Conservation (phyloP, 495 filamentous ascomycete genomes). For the Penicillium bovifimosum region DNA sequence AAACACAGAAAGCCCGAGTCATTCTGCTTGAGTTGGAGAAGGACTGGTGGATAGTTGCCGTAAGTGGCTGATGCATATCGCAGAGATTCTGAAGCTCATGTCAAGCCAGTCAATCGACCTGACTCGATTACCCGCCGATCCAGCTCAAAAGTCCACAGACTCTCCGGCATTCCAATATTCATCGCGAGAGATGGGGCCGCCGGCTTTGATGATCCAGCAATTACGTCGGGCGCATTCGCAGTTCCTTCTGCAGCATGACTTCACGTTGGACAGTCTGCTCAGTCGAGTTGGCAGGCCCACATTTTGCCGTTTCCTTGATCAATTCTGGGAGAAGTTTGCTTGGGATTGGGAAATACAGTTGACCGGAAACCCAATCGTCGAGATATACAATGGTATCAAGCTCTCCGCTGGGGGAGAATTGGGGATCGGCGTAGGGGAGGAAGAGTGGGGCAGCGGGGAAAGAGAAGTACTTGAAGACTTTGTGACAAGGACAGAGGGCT, state of each 20-base stretch:
- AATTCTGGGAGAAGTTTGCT: slow-evolving; percentile 79
- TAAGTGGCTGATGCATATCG: slow-evolving; percentile 31
- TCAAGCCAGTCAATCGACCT: slow-evolving; percentile 62
- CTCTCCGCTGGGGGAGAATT: slow-evolving; percentile 87
- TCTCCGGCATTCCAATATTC: slow-evolving; percentile 61
- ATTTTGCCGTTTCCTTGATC: slow-evolving; percentile 61
- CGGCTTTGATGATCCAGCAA: slow-evolving; percentile 70
- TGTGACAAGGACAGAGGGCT: slow-evolving; percentile 55
- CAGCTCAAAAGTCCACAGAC: slow-evolving; percentile 18
- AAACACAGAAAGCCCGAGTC: slow-evolving; percentile 82
- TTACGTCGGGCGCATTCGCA: slow-evolving; percentile 73
- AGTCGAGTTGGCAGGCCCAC: slow-evolving; percentile 52
- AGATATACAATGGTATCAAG: slow-evolving; percentile 78
- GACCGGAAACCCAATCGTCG: slow-evolving; percentile 78
- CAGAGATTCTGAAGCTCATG: slow-evolving; percentile 15
- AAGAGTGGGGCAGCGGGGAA: slow-evolving; percentile 88
- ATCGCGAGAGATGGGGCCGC: slow-evolving; percentile 80
- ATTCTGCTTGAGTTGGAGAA: slow-evolving; percentile 78
- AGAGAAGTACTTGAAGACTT: slow-evolving; percentile 86
- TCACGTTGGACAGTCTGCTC: slow-evolving; percentile 61
- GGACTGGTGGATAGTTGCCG: slow-evolving; percentile 93
- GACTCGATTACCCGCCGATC: slow-evolving; percentile 47
- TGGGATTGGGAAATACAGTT: slow-evolving; percentile 85
- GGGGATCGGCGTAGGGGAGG: slow-evolving; percentile 88
- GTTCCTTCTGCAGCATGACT: slow-evolving; percentile 82